Evolutionary conservation across 1,284 basidiomycete genomes (phyloP).

Genomic region (Sanghuangporus baumii): DNA sequence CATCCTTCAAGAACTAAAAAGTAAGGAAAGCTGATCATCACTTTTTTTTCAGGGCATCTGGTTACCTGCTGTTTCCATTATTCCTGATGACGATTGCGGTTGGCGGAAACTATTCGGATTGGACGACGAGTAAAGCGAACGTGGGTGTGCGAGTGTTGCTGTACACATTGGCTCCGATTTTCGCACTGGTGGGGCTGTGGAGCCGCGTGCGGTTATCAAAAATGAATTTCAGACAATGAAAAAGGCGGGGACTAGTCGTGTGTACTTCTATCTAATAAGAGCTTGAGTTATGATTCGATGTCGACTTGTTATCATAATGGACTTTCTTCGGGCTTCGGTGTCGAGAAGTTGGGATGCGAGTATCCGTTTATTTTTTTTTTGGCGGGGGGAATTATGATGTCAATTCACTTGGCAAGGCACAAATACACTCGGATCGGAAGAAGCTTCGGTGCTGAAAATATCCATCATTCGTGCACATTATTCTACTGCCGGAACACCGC

Average conservation of each 20-base stretch:
- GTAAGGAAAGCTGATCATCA: background rate
- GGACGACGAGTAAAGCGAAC: constrained; percentile 7
- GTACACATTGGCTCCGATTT: constrained; percentile 17
- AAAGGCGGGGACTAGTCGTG: background rate
- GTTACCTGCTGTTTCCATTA: constrained; percentile 18
- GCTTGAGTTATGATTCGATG: background rate
- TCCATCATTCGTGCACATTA: background rate
- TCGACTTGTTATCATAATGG: background rate
- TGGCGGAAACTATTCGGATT: constrained; percentile 17
- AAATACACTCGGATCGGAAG: background rate
- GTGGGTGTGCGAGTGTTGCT: constrained; percentile 16
- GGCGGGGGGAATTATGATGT: background rate
- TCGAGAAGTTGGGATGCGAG: background rate
- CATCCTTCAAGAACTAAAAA: background rate
- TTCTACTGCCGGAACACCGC: background rate
- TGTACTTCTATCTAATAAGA: background rate
- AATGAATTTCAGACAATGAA: constrained; percentile 18
- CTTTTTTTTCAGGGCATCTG: constrained; percentile 8
- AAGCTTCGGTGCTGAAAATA: background rate
- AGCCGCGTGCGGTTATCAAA: constrained; percentile 16
- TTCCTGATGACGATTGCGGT: constrained; percentile 16
- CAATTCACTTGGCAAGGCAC: background rate
- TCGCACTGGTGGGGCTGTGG: constrained; percentile 16
- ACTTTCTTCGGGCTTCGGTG: background rate
- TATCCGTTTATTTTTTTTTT: background rate